phyloP scores from a whole-genome alignment of 768 basidiomycete species.

The Rhizopogon vesiculosus region DNA sequence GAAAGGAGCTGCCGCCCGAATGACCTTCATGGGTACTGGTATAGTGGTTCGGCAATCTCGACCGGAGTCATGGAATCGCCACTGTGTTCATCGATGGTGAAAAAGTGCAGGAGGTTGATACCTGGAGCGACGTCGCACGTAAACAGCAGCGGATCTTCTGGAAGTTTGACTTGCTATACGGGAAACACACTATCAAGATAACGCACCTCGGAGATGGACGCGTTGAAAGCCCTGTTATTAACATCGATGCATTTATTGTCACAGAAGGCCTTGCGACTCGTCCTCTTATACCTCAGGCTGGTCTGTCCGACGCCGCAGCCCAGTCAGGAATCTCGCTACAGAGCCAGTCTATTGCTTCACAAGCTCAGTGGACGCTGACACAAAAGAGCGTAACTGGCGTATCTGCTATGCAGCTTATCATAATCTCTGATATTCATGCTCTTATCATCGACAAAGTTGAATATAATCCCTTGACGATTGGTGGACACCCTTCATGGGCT shows the following conservation, averaged over 20 bases:
- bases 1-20: slow-evolving; percentile 43
- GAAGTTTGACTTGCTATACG: slow-evolving; percentile 44
- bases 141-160: slow-evolving; percentile 66
- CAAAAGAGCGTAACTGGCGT: slow-evolving; percentile 73
- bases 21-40: slow-evolving; percentile 69
- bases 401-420: slow-evolving; percentile 69
- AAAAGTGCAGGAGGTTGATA: slow-evolving; percentile 40
- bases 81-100: slow-evolving; percentile 56
- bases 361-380: slow-evolving; percentile 46
- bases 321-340: background rate
- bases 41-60: slow-evolving; percentile 73
- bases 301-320: background rate
- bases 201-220: slow-evolving; percentile 46
- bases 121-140: slow-evolving; percentile 30
- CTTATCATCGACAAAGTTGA: slow-evolving; percentile 82
- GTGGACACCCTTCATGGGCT: slow-evolving; percentile 79
- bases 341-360: background rate
- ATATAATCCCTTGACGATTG: slow-evolving; percentile 71
- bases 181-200: slow-evolving; percentile 60
- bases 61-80: slow-evolving; percentile 49
- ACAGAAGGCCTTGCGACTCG: slow-evolving; percentile 33
- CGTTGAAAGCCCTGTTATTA: slow-evolving; percentile 35
- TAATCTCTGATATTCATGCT: slow-evolving; percentile 67
- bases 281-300: background rate
- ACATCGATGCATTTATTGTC: slow-evolving; percentile 67